A percentile compares a stretch with the other conserved stretches of the same genome.
phyloP scores from a whole-genome alignment of 2,329 filamentous ascomycete species.

The Pyrenochaeta sp. region DNA sequence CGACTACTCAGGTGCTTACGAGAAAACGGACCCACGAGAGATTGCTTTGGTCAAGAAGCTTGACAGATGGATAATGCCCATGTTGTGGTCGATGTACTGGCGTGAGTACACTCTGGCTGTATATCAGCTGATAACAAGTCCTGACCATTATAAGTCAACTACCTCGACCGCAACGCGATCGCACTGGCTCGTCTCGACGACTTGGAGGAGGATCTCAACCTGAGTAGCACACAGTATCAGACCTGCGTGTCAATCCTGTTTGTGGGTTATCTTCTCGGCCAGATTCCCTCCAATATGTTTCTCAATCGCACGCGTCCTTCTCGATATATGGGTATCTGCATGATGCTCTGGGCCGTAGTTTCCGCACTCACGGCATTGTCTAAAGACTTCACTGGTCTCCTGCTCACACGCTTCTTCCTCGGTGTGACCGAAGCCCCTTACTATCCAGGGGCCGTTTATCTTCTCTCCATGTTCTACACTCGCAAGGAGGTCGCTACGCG shows the following conservation, averaged over 20 bases:
- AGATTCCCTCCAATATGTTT: constrained; percentile 51
- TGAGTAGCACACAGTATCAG: constrained; percentile 30
- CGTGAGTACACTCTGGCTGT: constrained; percentile 14
- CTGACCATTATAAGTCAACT: constrained; percentile 19
- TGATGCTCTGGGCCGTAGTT: constrained; percentile 55
- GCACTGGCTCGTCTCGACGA: constrained; percentile 69
- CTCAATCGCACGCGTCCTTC: constrained; percentile 40
- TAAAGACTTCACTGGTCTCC: constrained; percentile 54
- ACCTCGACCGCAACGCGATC: constrained; percentile 67
- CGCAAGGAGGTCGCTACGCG: constrained; percentile 55
- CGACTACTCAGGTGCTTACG: constrained; percentile 46
- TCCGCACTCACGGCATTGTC: constrained; percentile 54
- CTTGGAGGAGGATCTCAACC: constrained; percentile 64
- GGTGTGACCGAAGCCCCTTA: constrained; percentile 54
- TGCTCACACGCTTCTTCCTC: constrained; percentile 55
- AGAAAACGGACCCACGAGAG: constrained; percentile 46
- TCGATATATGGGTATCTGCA: constrained; percentile 39
- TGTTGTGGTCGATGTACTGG: constrained; percentile 37
- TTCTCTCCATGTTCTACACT: constrained; percentile 50
- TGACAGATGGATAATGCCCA: constrained; percentile 39
- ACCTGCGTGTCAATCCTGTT: constrained; percentile 37
- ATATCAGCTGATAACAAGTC: constrained; percentile 42
- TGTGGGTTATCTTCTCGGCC: constrained; percentile 46
- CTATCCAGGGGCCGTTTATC: constrained; percentile 48
- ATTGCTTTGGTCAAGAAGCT: constrained; percentile 46